Evolutionary conservation across 306 rosid species (phyloP), one percentile per base, ranked within the genome.

Genomic region (Delonix regia): DNA sequence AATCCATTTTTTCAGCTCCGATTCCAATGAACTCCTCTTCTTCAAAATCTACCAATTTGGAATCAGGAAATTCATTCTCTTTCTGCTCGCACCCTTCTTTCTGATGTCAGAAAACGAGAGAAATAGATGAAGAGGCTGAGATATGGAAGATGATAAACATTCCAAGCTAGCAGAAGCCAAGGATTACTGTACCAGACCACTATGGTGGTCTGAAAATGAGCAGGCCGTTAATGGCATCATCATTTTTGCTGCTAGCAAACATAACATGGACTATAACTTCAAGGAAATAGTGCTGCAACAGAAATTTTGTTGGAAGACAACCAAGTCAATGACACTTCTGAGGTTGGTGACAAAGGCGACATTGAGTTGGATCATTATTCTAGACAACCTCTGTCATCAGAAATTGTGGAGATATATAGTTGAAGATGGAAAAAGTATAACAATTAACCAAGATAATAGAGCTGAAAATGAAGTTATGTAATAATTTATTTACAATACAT

Each of bases 331-430:
- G 83, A 61, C 1, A 70, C 74, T 49, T 42, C 38, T 63, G 94
- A 89, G 0, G 90, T 93, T 49, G 95, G 90, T 74, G 97, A 97
- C 8, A 86, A 88, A 82, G 90, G n/a, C 19, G 11, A 30, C 38
- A 22, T 89, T 82, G 97, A 87, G 34, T 28, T 83, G 77, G 87
- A 88, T 33, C 25, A 24, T 22, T 11, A 11, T 16, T 22, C 9
- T 24, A 4, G 33, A 3, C 63, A 4, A 25, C 18, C 34, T 3
- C 33, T 24, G 63, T 11, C 63, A 11, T 56, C 63, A 56, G 33
- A 56, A 24, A 56, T 22, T 22, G 33, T 22, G 33, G 34, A 56
- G 63, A 56, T n/a, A n/a, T n/a, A n/a, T 56, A 11, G 12, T 24
- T 24, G 63, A 56, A 56, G 44, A 39, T 10, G 63, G 63, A 22